These are phyloP conservation scores for Verbena officinalis DNA, from an alignment of 257 asterid species.

Conservation along the genomic window DNA sequence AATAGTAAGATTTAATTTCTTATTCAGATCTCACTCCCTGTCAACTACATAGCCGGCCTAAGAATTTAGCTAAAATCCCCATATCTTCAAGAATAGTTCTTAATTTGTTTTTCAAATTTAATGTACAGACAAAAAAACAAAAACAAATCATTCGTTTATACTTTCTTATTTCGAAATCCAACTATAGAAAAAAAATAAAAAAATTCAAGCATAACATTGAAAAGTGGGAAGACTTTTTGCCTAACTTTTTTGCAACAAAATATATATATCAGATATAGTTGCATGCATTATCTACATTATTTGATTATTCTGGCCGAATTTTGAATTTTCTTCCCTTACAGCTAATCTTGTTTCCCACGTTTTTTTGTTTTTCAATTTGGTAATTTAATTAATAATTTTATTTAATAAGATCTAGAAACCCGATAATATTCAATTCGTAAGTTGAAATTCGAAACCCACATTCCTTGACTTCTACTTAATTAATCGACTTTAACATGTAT, in stretches of 20 bases:
- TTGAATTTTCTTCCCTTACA: constrained; percentile 1
- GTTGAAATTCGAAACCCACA: constrained; percentile 29
- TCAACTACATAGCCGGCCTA: neutral
- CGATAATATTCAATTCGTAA: constrained; percentile 11
- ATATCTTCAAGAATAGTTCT: neutral
- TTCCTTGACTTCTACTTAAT: constrained; percentile 28
- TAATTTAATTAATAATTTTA: neutral
- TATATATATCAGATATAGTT: neutral
- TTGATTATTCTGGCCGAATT: neutral
- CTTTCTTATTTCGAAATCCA: neutral
- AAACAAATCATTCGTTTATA: neutral
- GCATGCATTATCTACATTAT: neutral
- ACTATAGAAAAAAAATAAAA: neutral
- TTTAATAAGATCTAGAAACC: constrained; percentile 24
- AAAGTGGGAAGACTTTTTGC: neutral
- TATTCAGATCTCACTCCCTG: neutral
- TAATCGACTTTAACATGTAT: too few species aligned
- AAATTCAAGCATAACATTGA: neutral
- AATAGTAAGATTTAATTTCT: neutral
- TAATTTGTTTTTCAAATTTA: neutral
- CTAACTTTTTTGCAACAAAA: constrained; percentile 4
- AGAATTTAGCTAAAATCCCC: neutral
- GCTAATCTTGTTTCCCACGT: constrained; percentile 13
- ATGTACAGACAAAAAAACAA: neutral
- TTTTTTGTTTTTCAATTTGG: neutral